These are phyloP conservation scores for Circinella minor DNA, from an alignment of 371 early-diverging fungal genomes.

Conservation along the genomic window DNA sequence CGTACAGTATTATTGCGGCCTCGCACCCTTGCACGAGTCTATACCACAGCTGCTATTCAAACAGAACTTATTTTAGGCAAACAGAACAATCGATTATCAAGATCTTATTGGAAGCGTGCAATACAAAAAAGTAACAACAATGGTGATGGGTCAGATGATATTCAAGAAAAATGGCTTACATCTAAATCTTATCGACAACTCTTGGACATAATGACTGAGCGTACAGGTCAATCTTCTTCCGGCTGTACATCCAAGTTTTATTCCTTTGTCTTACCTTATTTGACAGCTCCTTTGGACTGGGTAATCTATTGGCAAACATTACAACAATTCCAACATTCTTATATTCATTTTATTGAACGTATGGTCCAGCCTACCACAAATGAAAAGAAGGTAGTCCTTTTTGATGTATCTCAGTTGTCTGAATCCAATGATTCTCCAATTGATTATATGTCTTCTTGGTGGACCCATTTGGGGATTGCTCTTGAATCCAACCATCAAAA, in stretches of 20 bases:
- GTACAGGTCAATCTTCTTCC: not conserved
- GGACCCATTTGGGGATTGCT: slow-evolving; percentile 28
- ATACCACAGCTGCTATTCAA: slow-evolving; percentile 40
- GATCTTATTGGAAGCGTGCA: slow-evolving; percentile 6
- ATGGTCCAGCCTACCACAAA: not conserved
- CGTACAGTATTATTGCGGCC: slow-evolving; percentile 23
- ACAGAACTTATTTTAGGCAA: slow-evolving; percentile 34
- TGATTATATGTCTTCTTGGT: slow-evolving; percentile 33
- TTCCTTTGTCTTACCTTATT: slow-evolving; percentile 41
- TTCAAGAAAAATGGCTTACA: not conserved
- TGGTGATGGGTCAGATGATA: not conserved
- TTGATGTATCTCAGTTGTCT: slow-evolving; percentile 14
- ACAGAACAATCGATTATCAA: slow-evolving; percentile 7
- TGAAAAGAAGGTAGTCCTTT: not conserved
- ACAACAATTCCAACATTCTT: slow-evolving; percentile 17
- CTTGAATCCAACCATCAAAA: slow-evolving; percentile 1
- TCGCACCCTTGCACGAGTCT: slow-evolving; percentile 36
- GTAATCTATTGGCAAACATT: slow-evolving; percentile 39
- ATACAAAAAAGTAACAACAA: not conserved
- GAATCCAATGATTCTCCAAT: slow-evolving; percentile 7
- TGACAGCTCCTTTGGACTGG: slow-evolving; percentile 40
- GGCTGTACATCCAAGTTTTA: slow-evolving; percentile 33
- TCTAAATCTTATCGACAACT: slow-evolving; percentile 6
- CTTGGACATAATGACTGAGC: slow-evolving; percentile 16
- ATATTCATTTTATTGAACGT: slow-evolving; percentile 1